Base-by-base conservation (phyloP, 139 green algal species). In the Coelastrella sp. region DNA sequence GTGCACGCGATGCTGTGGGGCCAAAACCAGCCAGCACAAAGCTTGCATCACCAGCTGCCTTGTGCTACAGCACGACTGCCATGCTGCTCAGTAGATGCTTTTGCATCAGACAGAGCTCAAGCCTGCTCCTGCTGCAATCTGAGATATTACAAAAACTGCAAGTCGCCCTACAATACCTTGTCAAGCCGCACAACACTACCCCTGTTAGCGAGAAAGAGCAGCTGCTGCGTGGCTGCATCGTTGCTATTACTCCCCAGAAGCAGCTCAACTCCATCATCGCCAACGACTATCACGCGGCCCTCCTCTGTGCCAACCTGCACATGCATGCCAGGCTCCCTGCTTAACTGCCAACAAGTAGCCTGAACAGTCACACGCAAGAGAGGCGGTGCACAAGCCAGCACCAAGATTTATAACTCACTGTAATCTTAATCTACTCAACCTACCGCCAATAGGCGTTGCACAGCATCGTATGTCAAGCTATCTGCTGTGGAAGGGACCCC, bases 371-470 rank as follows among this genome's bases (percentile, higher is more conserved):
- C 35, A 25, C 59, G 17, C 7, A 57, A 15, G 11, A n/a, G 79
- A 58, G 14, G 27, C 27, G 27, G 14, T 59, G 63, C 24, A 22
- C 49, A 10, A 8, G 66, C 14, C 10, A 61, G 1, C 79, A 49
- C 35, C 35, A 49, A 1, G 1, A 49, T 49, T 5, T 49, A 49
- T 49, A 49, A 49, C 35, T 49, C 35, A 49, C 3, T 49, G 35
- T 49, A 49, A 49, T 49, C 35, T 49, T 25, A 4, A 35, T 6
- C 4, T 5, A 7, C 66, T 25, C 22, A 59, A 17, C 60, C 14
- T 80, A 95, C 93, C 74, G 91, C 93, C 22, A 95, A 72, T 12
- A 94, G 74, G 0, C 91, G 68, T 17, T 95, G 92, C 6, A 94
- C 57, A 3, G 89, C 81, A 24, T 95, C 93, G 63, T 93, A 94